A percentile compares a stretch with the other conserved stretches of the same genome.
These are phyloP conservation scores for Inga laurina DNA, from an alignment of 306 rosid species.

Conservation along the genomic window DNA sequence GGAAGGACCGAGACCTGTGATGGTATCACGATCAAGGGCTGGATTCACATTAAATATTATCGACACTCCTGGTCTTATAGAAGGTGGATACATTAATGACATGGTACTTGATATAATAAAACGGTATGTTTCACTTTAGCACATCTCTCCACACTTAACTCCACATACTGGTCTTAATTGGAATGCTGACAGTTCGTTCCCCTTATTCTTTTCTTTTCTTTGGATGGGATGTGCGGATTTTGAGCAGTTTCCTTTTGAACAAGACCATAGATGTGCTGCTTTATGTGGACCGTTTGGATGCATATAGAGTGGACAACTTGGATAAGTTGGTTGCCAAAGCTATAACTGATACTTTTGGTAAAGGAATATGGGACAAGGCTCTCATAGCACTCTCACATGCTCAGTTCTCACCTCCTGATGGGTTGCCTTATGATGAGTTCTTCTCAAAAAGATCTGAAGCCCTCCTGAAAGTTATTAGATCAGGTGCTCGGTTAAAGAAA, in stretches of 20 bases:
- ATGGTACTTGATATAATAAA: conserved; percentile 66
- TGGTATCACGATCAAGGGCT: conserved; percentile 67
- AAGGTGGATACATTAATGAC: conserved; percentile 73
- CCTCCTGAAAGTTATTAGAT: conserved; percentile 51
- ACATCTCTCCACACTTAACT: not conserved
- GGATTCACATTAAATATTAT: conserved; percentile 70
- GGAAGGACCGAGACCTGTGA: conserved; percentile 66
- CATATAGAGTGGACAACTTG: conserved; percentile 72
- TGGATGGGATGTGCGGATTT: conserved; percentile 15
- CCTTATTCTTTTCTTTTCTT: conserved; percentile 11
- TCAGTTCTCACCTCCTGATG: conserved; percentile 79
- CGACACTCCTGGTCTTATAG: conserved; percentile 78
- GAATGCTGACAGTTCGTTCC: not conserved
- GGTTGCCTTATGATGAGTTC: conserved; percentile 66
- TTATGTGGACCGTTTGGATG: conserved; percentile 76
- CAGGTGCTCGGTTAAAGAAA: conserved; percentile 60
- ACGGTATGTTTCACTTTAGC: conserved; percentile 35
- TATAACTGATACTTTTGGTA: conserved; percentile 66
- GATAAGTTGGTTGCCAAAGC: conserved; percentile 68
- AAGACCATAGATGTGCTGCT: conserved; percentile 75
- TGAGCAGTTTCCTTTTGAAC: conserved; percentile 65
- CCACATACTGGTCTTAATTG: not conserved
- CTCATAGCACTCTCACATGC: conserved; percentile 68
- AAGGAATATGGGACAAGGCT: conserved; percentile 68
- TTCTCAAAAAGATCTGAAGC: conserved; percentile 67